phyloP scores from a whole-genome alignment of 352 stramenopile species.

The Phytophthora crassamura region DNA sequence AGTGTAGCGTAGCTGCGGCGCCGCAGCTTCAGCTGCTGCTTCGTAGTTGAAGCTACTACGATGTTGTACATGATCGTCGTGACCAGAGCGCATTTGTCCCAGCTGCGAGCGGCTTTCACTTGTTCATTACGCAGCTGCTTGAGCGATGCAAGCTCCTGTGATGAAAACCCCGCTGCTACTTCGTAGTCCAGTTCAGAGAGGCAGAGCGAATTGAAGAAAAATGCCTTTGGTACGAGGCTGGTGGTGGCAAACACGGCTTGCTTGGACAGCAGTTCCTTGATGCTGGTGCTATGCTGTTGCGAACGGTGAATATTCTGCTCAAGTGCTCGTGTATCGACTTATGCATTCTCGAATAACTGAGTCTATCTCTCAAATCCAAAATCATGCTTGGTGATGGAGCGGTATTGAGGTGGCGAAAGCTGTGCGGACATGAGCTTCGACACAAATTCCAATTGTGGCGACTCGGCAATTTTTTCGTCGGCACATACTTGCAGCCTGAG shows the following conservation, averaged over 20 bases:
- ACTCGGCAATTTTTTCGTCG: too few species aligned
- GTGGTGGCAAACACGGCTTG: background rate
- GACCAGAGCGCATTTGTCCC: background rate
- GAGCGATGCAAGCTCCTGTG: background rate
- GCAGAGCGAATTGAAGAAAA: constrained; percentile 3
- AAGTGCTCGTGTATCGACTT: background rate
- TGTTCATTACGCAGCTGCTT: background rate
- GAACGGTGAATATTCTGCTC: background rate
- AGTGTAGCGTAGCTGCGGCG: background rate
- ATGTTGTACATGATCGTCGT: constrained; percentile 8
- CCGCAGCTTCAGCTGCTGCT: background rate
- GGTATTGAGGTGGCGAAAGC: too few species aligned
- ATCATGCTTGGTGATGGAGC: background rate
- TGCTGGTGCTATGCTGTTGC: constrained; percentile 1
- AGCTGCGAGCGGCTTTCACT: background rate
- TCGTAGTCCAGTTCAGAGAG: constrained; percentile 3
- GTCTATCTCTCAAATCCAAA: background rate
- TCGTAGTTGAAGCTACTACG: background rate
- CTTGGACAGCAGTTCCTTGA: background rate
- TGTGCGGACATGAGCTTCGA: too few species aligned
- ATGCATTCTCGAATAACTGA: background rate
- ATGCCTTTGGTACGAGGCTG: background rate
- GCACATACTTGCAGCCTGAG: too few species aligned
- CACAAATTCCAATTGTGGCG: too few species aligned
- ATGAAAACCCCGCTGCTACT: background rate